These are phyloP conservation scores for Cyberlindnera euphorbiiphila DNA, from an alignment of 805 yeast genomes.

Conservation along the genomic window DNA sequence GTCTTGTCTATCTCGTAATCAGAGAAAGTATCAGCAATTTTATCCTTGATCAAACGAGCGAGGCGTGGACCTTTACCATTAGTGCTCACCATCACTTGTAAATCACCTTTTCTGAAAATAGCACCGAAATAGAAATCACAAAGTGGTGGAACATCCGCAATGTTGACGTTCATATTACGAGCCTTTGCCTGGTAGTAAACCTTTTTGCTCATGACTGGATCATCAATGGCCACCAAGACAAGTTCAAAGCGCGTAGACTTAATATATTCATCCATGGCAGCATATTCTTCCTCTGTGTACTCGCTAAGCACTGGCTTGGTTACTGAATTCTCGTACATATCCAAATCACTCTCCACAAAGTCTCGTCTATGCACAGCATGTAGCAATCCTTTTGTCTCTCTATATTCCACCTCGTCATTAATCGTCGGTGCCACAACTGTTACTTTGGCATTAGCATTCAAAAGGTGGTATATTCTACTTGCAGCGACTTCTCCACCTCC, in stretches of 20 bases:
- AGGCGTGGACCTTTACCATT: slow-evolving; percentile 80
- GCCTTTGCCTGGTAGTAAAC: slow-evolving; percentile 50
- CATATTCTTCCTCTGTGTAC: slow-evolving; percentile 22
- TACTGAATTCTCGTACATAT: slow-evolving; percentile 39
- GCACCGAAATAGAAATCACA: slow-evolving; percentile 89
- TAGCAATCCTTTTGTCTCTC: slow-evolving; percentile 39
- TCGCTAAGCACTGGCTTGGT: slow-evolving; percentile 11
- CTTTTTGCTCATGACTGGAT: slow-evolving; percentile 51
- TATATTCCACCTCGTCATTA: slow-evolving; percentile 33
- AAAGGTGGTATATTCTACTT: slow-evolving; percentile 60
- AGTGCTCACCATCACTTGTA: slow-evolving; percentile 79
- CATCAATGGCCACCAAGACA: slow-evolving; percentile 74
- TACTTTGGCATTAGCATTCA: slow-evolving; percentile 66
- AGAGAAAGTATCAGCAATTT: slow-evolving; percentile 41
- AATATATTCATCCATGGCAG: slow-evolving; percentile 30
- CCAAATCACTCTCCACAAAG: slow-evolving; percentile 45
- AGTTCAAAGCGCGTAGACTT: slow-evolving; percentile 44
- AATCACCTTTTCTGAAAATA: slow-evolving; percentile 63
- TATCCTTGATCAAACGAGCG: slow-evolving; percentile 57
- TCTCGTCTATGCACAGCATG: slow-evolving; percentile 39
- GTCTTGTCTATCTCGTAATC: slow-evolving; percentile 47
- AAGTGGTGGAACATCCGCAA: slow-evolving; percentile 79
- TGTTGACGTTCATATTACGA: slow-evolving; percentile 58
- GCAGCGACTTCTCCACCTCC: slow-evolving; percentile 81
- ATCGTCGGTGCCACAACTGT: slow-evolving; percentile 54